Evolutionary conservation across 2,329 filamentous ascomycete genomes (phyloP).

Genomic region (Macrophomina phaseolina): DNA sequence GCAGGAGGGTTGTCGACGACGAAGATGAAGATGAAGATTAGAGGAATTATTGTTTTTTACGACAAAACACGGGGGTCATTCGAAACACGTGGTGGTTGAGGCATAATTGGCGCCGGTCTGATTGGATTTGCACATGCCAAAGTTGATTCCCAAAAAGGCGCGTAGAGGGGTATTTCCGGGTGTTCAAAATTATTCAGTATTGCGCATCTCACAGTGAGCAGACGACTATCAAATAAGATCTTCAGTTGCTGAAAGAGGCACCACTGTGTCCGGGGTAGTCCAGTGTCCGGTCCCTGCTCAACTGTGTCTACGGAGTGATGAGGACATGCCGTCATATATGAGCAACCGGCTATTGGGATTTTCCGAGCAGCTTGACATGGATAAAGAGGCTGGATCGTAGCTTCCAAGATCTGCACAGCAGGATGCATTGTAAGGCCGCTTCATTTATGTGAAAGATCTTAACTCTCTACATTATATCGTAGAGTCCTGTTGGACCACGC

Average conservation of each 20-base stretch:
- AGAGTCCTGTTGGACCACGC: too few species aligned
- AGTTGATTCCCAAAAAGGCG: slow-evolving; percentile 11
- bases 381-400: too few species aligned
- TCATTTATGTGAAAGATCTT: too few species aligned
- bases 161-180: neutral
- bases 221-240: neutral
- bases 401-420: too few species aligned
- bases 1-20: slow-evolving; percentile 53
- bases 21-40: slow-evolving; percentile 51
- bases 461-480: too few species aligned
- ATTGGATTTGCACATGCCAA: neutral
- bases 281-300: too few species aligned
- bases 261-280: neutral
- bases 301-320: too few species aligned
- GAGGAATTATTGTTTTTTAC: neutral
- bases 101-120: slow-evolving; percentile 11
- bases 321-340: too few species aligned
- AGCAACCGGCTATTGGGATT: too few species aligned
- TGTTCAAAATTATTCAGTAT: neutral
- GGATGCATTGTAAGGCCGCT: too few species aligned
- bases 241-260: neutral
- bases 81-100: neutral
- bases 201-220: neutral
- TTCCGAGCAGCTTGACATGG: too few species aligned
- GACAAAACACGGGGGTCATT: neutral